Conservation (phyloP, 345 rosid genomes). For the Populus simonii region DNA sequence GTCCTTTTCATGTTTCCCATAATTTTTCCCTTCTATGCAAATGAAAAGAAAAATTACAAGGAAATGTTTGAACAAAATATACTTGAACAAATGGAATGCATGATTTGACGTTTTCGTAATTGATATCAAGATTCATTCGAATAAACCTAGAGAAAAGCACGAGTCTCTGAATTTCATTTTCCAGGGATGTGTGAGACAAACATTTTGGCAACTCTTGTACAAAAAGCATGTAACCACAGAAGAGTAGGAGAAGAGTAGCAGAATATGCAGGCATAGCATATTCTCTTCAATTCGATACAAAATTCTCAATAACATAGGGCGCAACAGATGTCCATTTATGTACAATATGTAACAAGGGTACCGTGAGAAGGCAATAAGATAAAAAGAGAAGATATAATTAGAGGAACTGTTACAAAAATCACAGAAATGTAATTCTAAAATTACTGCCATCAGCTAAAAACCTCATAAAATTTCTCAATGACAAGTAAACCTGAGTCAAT, state of each 20-base stretch:
- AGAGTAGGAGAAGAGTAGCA: background rate
- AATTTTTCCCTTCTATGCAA: background rate
- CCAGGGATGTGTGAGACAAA: background rate
- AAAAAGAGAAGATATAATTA: background rate
- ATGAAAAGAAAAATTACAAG: too few relatives aligned
- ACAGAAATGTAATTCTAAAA: background rate
- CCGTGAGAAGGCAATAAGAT: background rate
- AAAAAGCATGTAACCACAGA: background rate
- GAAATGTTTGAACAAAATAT: too few relatives aligned
- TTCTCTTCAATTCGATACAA: slow-evolving; percentile 9
- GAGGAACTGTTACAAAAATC: slow-evolving; percentile 1
- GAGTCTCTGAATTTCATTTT: too few relatives aligned
- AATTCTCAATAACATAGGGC: background rate
- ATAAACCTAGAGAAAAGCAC: background rate
- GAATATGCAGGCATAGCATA: background rate
- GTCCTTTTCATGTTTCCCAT: too few relatives aligned
- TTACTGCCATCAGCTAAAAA: slow-evolving; percentile 52
- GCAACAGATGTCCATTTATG: background rate
- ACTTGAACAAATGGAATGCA: background rate
- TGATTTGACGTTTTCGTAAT: background rate
- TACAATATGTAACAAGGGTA: background rate
- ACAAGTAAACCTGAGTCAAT: slow-evolving; percentile 90
- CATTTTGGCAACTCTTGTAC: background rate
- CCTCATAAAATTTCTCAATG: slow-evolving; percentile 83
- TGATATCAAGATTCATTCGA: background rate